Evolutionary conservation across 352 stramenopile genomes (phyloP), one percentile per base, ranked within the genome.

Genomic region (Globisporangium cylindrosporum): DNA sequence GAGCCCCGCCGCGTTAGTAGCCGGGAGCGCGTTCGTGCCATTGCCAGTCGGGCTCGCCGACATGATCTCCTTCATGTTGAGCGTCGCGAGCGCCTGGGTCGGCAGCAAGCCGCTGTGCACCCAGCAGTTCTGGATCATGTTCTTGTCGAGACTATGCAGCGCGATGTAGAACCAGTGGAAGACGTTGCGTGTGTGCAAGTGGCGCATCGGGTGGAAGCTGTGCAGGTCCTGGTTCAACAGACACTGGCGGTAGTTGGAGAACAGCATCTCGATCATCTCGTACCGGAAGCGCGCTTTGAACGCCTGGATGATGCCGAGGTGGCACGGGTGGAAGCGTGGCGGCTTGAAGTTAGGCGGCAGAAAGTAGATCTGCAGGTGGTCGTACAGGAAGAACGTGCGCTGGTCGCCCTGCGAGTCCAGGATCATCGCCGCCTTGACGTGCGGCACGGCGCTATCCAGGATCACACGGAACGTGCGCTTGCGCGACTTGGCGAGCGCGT

Each of bases 361-460:
- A 62, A 95, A 93, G 75, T 85, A 88, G 36, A 95, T 81, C 43
- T 92, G 82, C 7, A 95, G 68, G 59, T 91, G 82, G 66, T 95
- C 87, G 69, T 85, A 95, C 46, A 92, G 77, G 63, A 95, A 95
- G 54, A 95, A 93, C 62, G 87, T 95, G 51, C 87, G 87, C 67
- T 93, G 87, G 73, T 95, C 87, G 60, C 87, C 87, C 61, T 93
- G 87, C 15, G 85, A 90, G 72, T 95, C 87, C 60, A 95, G 66
- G 66, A 95, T 90, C 82, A 95, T 93, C 9, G 85, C 87, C 32
- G 87, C 87, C 67, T 95, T 95, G 29, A 95, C 85, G 62, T 95
- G 87, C 18, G 87, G 87, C 60, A 93, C 85, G 12, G 87, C 84
- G 60, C 81, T 91, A 67, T 95, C 87, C 38, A 95, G 74, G 57